These are phyloP conservation scores for Fragilaria radians DNA, from an alignment of 108 stramenopile genomes.

Conservation along the genomic window DNA sequence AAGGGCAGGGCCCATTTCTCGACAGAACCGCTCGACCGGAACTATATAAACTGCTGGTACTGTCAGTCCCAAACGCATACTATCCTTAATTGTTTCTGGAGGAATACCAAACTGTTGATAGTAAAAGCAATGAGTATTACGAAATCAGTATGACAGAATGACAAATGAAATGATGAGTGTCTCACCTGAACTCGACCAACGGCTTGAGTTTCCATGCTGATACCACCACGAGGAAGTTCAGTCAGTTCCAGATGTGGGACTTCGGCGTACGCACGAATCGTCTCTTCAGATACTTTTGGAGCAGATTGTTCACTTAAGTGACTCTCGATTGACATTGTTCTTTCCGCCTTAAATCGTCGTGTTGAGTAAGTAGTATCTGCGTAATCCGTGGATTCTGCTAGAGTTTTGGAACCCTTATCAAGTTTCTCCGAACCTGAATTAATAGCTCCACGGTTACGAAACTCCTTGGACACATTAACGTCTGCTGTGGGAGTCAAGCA, in stretches of 20 bases:
- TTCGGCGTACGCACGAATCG: constrained; percentile 33
- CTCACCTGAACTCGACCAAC: constrained; percentile 76
- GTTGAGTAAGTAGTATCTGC: not conserved
- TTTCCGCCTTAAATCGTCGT: not conserved
- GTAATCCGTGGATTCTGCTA: too few relatives aligned
- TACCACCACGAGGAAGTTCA: constrained; percentile 76
- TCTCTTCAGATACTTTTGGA: not conserved
- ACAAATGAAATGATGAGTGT: not conserved
- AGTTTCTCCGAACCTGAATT: not conserved
- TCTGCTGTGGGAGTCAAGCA: not conserved
- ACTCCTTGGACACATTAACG: not conserved
- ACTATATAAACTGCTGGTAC: constrained; percentile 88
- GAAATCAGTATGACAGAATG: not conserved
- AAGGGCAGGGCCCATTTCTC: constrained; percentile 86
- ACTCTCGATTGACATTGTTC: not conserved
- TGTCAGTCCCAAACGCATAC: constrained; percentile 75
- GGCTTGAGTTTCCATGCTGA: constrained; percentile 69
- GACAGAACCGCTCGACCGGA: constrained; percentile 85
- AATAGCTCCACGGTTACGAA: not conserved
- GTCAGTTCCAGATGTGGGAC: constrained; percentile 60
- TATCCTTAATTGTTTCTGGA: constrained; percentile 96
- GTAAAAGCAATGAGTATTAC: not conserved
- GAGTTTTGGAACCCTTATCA: not conserved
- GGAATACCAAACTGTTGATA: constrained; percentile 82
- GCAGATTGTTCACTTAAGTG: not conserved